Conservation (phyloP, 73 alveolate genomes). For the Paramecium biaurelia region DNA sequence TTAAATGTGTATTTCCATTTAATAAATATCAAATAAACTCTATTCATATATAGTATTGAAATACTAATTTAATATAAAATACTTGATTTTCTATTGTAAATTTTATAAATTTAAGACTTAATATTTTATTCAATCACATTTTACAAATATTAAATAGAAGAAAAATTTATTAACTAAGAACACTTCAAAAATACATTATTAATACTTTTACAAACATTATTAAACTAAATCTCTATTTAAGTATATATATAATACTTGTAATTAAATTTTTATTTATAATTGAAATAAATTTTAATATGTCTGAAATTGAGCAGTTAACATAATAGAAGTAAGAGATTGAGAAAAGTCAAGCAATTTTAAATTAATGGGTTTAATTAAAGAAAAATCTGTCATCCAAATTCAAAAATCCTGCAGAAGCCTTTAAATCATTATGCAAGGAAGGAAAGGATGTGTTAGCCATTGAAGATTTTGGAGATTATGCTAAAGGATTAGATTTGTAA, state of each 20-base stretch:
- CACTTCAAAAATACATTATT: too few relatives aligned
- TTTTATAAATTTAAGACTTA: too few relatives aligned
- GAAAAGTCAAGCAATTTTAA: background rate
- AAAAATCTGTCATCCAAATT: conserved; percentile 9
- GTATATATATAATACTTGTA: background rate
- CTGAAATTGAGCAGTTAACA: conserved; percentile 34
- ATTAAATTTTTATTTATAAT: background rate
- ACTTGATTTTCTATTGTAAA: too few relatives aligned
- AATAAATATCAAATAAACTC: background rate
- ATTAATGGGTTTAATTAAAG: background rate
- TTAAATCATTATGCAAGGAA: background rate
- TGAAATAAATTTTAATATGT: conserved; percentile 17
- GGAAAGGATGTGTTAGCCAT: background rate
- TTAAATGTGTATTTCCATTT: too few relatives aligned
- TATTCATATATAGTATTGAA: background rate
- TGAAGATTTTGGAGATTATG: conserved; percentile 38
- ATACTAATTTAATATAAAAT: too few relatives aligned
- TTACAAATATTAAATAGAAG: too few relatives aligned
- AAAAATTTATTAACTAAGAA: too few relatives aligned
- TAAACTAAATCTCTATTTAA: too few relatives aligned
- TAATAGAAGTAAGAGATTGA: background rate
- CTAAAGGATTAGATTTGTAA: conserved; percentile 31
- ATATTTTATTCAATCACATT: too few relatives aligned
- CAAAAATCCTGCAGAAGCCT: conserved; percentile 13
- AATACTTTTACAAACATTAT: too few relatives aligned